These are phyloP conservation scores for Sporobolomyces roseus DNA, from an alignment of 768 basidiomycete genomes.

Conservation along the genomic window DNA sequence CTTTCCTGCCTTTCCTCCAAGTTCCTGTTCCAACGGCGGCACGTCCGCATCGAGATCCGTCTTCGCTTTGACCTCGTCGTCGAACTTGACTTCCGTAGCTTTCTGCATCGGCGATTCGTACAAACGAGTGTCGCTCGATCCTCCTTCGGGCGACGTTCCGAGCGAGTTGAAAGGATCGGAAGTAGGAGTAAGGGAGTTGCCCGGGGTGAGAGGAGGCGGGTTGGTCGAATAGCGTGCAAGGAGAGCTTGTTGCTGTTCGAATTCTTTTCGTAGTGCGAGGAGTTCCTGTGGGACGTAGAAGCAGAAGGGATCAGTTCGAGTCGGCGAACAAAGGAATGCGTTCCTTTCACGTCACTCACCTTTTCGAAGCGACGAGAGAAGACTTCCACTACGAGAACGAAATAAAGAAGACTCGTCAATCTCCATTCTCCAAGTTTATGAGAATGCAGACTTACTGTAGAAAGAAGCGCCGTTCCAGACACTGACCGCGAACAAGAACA, in stretches of 20 bases:
- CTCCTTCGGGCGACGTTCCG: not conserved
- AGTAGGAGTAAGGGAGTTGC: not conserved
- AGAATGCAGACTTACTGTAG: constrained; percentile 21
- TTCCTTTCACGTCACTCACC: not conserved
- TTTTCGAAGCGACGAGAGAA: constrained; percentile 35
- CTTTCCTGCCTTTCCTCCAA: not conserved
- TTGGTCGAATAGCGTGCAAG: constrained; percentile 22
- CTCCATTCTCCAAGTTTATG: not conserved
- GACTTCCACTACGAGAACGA: constrained; percentile 20
- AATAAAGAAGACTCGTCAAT: not conserved
- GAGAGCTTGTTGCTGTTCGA: constrained; percentile 37
- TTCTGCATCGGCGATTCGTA: constrained; percentile 13
- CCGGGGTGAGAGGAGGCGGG: constrained; percentile 20
- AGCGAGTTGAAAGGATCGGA: constrained; percentile 8
- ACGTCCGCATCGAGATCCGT: not conserved
- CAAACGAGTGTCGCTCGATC: not conserved
- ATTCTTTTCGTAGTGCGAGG: constrained; percentile 38
- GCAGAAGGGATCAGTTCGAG: not conserved
- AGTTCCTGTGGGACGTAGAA: constrained; percentile 19
- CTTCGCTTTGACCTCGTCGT: not conserved
- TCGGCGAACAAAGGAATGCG: too few relatives aligned
- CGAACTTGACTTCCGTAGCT: constrained; percentile 10
- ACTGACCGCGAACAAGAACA: constrained; percentile 75
- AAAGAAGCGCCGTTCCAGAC: constrained; percentile 79
- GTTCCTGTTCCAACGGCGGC: not conserved